Evolutionary conservation across 495 filamentous ascomycete species (phyloP).

Genomic region (Beverwykella pulmonaria): DNA sequence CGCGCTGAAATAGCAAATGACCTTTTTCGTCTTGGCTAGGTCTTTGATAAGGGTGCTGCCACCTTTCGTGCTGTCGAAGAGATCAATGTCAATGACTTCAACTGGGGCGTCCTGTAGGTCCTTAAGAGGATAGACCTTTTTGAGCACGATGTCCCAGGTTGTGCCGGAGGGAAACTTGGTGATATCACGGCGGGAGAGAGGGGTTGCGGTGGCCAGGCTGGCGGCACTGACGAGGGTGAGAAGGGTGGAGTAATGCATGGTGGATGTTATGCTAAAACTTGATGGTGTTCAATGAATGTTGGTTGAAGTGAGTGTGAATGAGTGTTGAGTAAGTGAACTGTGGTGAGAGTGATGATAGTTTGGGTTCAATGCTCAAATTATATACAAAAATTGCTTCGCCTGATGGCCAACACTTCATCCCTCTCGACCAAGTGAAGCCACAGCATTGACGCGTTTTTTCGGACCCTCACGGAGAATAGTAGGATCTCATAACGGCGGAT

Average conservation of each 20-base stretch:
- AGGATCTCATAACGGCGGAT: neutral
- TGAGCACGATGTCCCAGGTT: constrained; percentile 40
- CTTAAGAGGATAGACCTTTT: constrained; percentile 51
- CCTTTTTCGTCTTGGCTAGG: constrained; percentile 49
- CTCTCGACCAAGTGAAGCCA: neutral
- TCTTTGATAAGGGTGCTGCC: constrained; percentile 53
- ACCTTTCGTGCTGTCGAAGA: constrained; percentile 55
- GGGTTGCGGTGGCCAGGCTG: neutral
- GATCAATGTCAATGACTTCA: constrained; percentile 64
- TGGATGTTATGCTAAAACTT: neutral
- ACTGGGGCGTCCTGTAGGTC: constrained; percentile 16
- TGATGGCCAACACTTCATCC: neutral
- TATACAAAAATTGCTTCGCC: neutral
- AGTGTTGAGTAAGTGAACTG: neutral
- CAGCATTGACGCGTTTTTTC: neutral
- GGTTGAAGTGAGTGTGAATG: neutral
- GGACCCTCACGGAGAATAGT: neutral
- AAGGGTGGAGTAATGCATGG: constrained; percentile 5
- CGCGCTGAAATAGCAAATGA: constrained; percentile 77
- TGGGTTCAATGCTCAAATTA: neutral
- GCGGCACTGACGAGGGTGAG: neutral
- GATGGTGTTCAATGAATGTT: neutral
- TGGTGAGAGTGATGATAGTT: neutral
- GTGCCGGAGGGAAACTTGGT: constrained; percentile 32
- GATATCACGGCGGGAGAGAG: neutral